phyloP scores from a whole-genome alignment of 2,329 filamentous ascomycete species.

The Drechslera avenae region DNA sequence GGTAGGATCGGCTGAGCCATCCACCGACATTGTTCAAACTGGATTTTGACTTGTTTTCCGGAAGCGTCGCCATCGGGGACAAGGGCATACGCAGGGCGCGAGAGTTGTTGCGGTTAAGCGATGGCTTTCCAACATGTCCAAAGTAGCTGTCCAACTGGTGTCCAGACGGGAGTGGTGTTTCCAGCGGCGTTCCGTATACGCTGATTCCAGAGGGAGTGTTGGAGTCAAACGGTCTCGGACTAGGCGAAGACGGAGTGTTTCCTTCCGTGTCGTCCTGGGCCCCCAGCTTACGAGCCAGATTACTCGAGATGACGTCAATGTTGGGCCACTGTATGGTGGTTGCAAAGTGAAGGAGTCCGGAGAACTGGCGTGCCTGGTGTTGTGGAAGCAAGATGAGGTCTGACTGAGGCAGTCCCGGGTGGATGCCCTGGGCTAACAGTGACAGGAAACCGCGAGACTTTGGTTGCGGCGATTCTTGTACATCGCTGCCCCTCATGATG shows the following conservation, averaged over 20 bases:
- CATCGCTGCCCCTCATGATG: slow-evolving; percentile 40
- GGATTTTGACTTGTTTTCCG: slow-evolving; percentile 20
- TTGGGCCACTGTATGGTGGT: slow-evolving; percentile 57
- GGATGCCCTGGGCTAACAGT: slow-evolving; percentile 28
- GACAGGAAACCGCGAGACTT: slow-evolving; percentile 39
- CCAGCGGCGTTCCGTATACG: slow-evolving; percentile 47
- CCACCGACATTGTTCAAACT: slow-evolving; percentile 49
- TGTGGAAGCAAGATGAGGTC: slow-evolving; percentile 44
- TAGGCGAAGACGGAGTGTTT: slow-evolving; percentile 21
- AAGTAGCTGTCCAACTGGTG: slow-evolving; percentile 44
- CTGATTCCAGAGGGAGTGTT: slow-evolving; percentile 40
- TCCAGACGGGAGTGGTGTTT: slow-evolving; percentile 40
- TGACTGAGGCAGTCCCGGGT: slow-evolving; percentile 25
- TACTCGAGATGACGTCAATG: slow-evolving; percentile 45
- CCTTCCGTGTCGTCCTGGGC: slow-evolving; percentile 23
- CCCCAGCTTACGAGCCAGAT: slow-evolving; percentile 47
- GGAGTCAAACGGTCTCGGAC: slow-evolving; percentile 31
- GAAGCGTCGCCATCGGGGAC: slow-evolving; percentile 23
- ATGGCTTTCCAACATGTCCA: slow-evolving; percentile 35
- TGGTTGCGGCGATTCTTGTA: slow-evolving; percentile 19
- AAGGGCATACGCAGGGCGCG: slow-evolving; percentile 41
- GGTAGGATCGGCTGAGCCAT: slow-evolving; percentile 62
- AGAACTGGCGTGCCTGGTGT: slow-evolving; percentile 51
- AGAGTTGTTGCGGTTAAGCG: slow-evolving; percentile 31
- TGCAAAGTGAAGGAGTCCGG: slow-evolving; percentile 58